Base-by-base conservation (phyloP, 2,329 filamentous ascomycete species). In the Coniella vitis region DNA sequence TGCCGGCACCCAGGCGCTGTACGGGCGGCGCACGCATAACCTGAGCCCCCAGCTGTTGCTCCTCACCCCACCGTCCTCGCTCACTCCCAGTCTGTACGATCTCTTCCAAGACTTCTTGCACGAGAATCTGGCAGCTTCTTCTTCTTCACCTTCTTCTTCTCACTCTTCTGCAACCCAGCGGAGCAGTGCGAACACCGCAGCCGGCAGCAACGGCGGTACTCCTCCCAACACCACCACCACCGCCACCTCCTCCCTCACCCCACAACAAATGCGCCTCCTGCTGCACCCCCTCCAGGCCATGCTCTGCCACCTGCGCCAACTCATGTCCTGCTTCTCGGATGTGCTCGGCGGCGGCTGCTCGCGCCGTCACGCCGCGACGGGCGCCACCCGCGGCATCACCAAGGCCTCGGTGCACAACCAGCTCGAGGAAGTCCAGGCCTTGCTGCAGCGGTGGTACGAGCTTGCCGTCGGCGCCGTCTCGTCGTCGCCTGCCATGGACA, bases 81-180 rank as follows among this genome's bases (percentile, higher is more conserved):
- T 73, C 17, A 78, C 77, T 0, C 68, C 76, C 1, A 86, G 81
- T 7, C 69, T 87, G 3, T 75, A 73, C 54, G 79, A 83, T 48
- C 69, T 87, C 8, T 87, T 86, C 67, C 76, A 81, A 54, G 78
- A 81, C 53, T 84, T 87, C 61, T 68, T 86, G 10, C 75, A 83
- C 52, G 80, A 86, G 5, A 29, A 29, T 5, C 10, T 29, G 25
- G 5, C 25, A 56, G 5, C 5, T 29, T 29, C 25, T 5, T 29
- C 25, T 5, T 29, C 25, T 29, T 29, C 25, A 29, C n/a, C n/a
- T n/a, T n/a, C n/a, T n/a, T 29, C 25, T 29, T 5, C 25, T 29
- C n/a, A n/a, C n/a, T 29, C 25, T 29, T 5, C 25, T 29, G 25
- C 25, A 29, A 29, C 25, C 10, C 25, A n/a, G n/a, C n/a, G 25